Evolutionary conservation across 805 yeast species (phyloP).

Genomic region (Wickerhamomyces hampshirensis): DNA sequence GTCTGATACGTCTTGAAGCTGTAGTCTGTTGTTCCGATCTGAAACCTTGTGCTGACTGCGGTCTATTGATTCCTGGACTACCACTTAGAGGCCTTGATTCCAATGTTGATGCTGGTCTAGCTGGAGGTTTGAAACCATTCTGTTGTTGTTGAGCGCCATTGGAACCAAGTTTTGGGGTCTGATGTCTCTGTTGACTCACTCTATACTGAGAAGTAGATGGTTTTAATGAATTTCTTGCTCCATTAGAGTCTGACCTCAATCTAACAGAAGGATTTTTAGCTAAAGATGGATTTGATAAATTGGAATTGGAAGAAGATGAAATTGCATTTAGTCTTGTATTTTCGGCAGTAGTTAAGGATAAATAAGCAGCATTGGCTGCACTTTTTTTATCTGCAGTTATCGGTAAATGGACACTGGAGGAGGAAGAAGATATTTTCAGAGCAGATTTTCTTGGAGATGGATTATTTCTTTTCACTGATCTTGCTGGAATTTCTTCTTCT

Average conservation of each 20-base stretch:
- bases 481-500: conserved; percentile 27
- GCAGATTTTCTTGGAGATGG: conserved; percentile 42
- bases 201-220: background rate
- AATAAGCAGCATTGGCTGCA: conserved; percentile 59
- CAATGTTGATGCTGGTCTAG: conserved; percentile 13
- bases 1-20: conserved; percentile 6
- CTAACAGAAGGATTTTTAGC: conserved; percentile 25
- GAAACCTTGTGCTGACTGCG: conserved; percentile 2
- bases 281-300: conserved; percentile 16
- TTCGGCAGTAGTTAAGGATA: conserved; percentile 71
- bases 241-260: background rate
- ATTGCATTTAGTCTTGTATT: conserved; percentile 68
- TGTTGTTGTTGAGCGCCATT: too few relatives aligned
- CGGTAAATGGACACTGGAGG: conserved; percentile 20
- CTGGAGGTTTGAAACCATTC: background rate
- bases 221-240: background rate
- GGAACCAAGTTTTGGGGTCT: background rate
- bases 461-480: conserved; percentile 27
- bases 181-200: background rate
- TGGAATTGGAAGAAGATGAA: conserved; percentile 30
- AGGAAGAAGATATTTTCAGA: conserved; percentile 27
- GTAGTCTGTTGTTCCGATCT: conserved; percentile 4
- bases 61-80: conserved; percentile 3
- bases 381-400: conserved; percentile 9
- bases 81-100: conserved; percentile 12